These are phyloP conservation scores for Pichia sp. DNA, from an alignment of 1,139 yeast genomes.

Conservation along the genomic window DNA sequence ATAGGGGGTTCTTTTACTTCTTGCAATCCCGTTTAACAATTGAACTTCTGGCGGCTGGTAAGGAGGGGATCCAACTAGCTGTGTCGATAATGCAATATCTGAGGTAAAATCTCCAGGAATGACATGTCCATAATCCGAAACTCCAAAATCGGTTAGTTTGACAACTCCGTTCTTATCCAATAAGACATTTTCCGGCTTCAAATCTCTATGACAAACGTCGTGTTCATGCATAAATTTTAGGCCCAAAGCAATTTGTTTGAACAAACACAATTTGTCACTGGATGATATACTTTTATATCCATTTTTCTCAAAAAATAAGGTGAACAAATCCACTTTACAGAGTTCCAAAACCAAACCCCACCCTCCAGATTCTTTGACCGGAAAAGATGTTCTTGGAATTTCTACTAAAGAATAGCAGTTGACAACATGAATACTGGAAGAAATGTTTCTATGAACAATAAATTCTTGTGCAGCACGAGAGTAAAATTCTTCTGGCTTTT, in stretches of 20 bases:
- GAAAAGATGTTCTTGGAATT: slow-evolving; percentile 41
- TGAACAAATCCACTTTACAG: slow-evolving; percentile 52
- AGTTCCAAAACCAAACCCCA: slow-evolving; percentile 74
- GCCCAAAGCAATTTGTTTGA: slow-evolving; percentile 52
- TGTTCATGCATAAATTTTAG: slow-evolving; percentile 47
- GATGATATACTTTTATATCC: slow-evolving; percentile 36
- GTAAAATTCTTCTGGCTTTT: slow-evolving; percentile 62
- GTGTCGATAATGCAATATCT: slow-evolving; percentile 39
- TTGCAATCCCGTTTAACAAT: slow-evolving; percentile 38
- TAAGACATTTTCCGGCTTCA: slow-evolving; percentile 61
- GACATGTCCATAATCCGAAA: slow-evolving; percentile 57
- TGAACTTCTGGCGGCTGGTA: slow-evolving; percentile 77
- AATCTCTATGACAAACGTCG: slow-evolving; percentile 57
- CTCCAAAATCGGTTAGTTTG: slow-evolving; percentile 75
- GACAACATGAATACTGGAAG: slow-evolving; percentile 54
- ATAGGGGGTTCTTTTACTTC: slow-evolving; percentile 39
- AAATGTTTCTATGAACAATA: slow-evolving; percentile 48
- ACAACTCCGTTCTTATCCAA: slow-evolving; percentile 53
- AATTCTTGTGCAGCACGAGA: slow-evolving; percentile 60
- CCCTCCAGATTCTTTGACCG: slow-evolving; percentile 48
- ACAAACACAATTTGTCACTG: slow-evolving; percentile 50
- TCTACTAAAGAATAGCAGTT: slow-evolving; percentile 48
- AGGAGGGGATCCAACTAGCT: slow-evolving; percentile 75
- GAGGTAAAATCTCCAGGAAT: slow-evolving; percentile 45
- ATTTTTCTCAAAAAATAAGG: slow-evolving; percentile 35